Evolutionary conservation across 2,329 filamentous ascomycete species (phyloP).

Genomic region (Fusarium armeniacum): DNA sequence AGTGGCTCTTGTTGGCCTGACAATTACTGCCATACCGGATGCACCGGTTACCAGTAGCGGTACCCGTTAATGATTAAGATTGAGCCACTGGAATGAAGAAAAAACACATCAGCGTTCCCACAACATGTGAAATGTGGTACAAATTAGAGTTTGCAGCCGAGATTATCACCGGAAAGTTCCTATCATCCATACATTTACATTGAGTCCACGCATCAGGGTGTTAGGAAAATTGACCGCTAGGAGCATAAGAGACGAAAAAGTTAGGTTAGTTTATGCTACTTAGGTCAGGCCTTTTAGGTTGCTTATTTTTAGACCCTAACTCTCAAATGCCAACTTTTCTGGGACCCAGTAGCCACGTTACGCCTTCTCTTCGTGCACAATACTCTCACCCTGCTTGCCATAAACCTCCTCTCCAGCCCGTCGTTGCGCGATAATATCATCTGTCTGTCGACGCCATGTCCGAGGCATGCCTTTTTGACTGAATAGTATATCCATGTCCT

Average conservation of each 20-base stretch:
- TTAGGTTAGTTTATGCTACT: no score
- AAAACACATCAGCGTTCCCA: not conserved
- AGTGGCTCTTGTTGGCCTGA: not conserved
- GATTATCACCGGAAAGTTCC: not conserved
- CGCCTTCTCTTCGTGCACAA: conserved; percentile 3
- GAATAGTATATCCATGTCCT: conserved; percentile 16
- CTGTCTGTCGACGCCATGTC: conserved; percentile 10
- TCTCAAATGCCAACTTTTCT: no score
- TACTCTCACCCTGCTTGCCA: not conserved
- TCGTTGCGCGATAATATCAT: conserved; percentile 1
- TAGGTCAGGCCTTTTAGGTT: no score
- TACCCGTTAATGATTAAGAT: no score
- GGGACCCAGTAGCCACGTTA: no score
- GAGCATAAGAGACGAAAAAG: no score
- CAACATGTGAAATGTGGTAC: not conserved
- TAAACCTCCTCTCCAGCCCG: not conserved
- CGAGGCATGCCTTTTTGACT: conserved; percentile 7
- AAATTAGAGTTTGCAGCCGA: not conserved
- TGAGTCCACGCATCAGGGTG: no score
- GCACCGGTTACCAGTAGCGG: not conserved
- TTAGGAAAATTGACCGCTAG: no score
- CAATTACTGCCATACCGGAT: not conserved
- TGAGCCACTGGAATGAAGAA: no score
- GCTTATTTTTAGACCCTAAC: no score
- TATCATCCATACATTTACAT: not conserved